phyloP scores from a whole-genome alignment of 768 basidiomycete genomes.

The Suillus paluster region DNA sequence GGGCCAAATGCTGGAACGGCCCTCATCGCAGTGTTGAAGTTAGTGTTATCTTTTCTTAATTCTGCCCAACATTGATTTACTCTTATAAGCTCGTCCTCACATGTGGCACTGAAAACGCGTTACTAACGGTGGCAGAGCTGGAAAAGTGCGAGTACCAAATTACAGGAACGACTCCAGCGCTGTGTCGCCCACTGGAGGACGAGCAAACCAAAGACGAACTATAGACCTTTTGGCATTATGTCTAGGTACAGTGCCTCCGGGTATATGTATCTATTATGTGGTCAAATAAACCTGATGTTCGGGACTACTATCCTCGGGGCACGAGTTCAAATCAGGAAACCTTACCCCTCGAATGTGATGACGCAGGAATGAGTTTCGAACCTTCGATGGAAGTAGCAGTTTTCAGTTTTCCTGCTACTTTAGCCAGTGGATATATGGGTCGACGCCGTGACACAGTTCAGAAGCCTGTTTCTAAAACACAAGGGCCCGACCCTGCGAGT shows the following conservation, averaged over 20 bases:
- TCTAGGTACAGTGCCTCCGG: not conserved
- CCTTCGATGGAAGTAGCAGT: too few relatives aligned
- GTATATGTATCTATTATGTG: not conserved
- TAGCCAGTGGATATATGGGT: too few relatives aligned
- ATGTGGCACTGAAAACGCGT: constrained; percentile 85
- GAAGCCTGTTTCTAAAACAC: too few relatives aligned
- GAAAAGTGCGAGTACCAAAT: constrained; percentile 97
- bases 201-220: constrained; percentile 34
- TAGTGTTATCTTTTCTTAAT: constrained; percentile 24
- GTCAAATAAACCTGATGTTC: not conserved
- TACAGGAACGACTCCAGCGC: constrained; percentile 82
- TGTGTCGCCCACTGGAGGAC: constrained; percentile 61
- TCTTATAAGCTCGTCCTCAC: constrained; percentile 67
- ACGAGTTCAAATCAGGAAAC: too few relatives aligned
- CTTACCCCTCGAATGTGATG: too few relatives aligned
- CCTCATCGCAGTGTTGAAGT: constrained; percentile 87
- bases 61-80: constrained; percentile 8
- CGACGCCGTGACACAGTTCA: too few relatives aligned
- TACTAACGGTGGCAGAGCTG: constrained; percentile 81
- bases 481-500: too few relatives aligned
- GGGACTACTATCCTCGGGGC: not conserved
- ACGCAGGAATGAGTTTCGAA: too few relatives aligned
- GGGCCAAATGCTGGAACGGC: constrained; percentile 96
- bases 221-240: constrained; percentile 15
- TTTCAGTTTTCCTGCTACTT: too few relatives aligned